Evolutionary conservation across 2,329 filamentous ascomycete species (phyloP).

Genomic region (Fusarium chlamydosporum): DNA sequence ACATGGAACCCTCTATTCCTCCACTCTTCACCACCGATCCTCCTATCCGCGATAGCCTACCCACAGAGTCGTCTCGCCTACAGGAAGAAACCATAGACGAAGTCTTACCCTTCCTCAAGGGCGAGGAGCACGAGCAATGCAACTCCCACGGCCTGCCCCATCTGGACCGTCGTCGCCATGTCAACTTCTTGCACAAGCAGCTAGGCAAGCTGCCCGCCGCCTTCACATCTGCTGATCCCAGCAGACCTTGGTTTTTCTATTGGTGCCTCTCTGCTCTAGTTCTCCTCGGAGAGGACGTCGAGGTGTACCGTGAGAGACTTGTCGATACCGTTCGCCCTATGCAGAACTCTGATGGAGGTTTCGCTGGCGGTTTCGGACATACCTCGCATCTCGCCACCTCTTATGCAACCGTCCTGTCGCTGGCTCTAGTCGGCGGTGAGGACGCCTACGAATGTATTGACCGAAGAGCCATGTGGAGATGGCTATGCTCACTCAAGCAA

Average conservation of each 20-base stretch:
- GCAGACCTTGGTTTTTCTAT: conserved; percentile 93
- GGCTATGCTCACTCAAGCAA: conserved; percentile 89
- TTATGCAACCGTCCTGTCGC: conserved; percentile 85
- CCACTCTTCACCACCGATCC: conserved; percentile 71
- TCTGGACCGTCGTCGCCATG: conserved; percentile 75
- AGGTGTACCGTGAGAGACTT: conserved; percentile 76
- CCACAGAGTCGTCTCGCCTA: conserved; percentile 75
- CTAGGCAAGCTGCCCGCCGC: conserved; percentile 74
- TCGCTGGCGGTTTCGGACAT: conserved; percentile 94
- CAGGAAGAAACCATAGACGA: conserved; percentile 78
- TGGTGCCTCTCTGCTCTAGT: conserved; percentile 86
- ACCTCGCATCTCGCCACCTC: conserved; percentile 88
- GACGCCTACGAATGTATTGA: conserved; percentile 83
- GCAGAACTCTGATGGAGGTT: conserved; percentile 87
- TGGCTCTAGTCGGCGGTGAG: conserved; percentile 82
- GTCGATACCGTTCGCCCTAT: conserved; percentile 82
- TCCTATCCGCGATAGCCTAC: conserved; percentile 74
- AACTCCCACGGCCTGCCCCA: conserved; percentile 82
- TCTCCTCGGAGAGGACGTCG: conserved; percentile 81
- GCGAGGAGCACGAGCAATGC: conserved; percentile 65
- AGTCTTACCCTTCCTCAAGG: conserved; percentile 77
- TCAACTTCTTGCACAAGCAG: conserved; percentile 72
- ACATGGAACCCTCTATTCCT: conserved; percentile 58
- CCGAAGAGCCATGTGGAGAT: conserved; percentile 89
- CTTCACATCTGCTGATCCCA: conserved; percentile 85